Evolutionary conservation across 2,329 filamentous ascomycete genomes (phyloP).

Genomic region (Gremmenia infestans): DNA sequence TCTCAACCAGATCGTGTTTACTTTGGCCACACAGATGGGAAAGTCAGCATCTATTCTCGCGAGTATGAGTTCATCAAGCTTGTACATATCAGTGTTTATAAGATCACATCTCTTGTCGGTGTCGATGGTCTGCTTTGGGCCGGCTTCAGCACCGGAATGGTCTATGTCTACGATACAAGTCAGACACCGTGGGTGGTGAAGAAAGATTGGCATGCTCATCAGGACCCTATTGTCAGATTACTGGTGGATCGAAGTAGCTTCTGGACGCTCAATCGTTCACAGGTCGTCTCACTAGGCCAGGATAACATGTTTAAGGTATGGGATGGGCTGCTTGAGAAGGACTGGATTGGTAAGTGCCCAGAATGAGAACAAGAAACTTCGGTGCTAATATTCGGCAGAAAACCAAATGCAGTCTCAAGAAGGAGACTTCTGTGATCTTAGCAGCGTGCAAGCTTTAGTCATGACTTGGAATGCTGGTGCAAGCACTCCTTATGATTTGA

Average conservation of each 20-base stretch:
- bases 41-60: slow-evolving; percentile 82
- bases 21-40: slow-evolving; percentile 89
- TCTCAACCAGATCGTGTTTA: slow-evolving; percentile 75
- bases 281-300: slow-evolving; percentile 80
- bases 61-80: slow-evolving; percentile 75
- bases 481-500: slow-evolving; percentile 79
- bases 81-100: slow-evolving; percentile 86
- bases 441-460: slow-evolving; percentile 72
- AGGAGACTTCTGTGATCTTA: slow-evolving; percentile 77
- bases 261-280: slow-evolving; percentile 77
- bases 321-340: slow-evolving; percentile 90
- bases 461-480: slow-evolving; percentile 98
- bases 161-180: slow-evolving; percentile 85
- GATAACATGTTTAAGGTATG: slow-evolving; percentile 82
- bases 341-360: slow-evolving; percentile 66
- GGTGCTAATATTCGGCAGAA: slow-evolving; percentile 44
- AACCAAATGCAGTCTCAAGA: slow-evolving; percentile 80
- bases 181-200: slow-evolving; percentile 80
- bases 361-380: neutral
- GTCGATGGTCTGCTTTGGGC: slow-evolving; percentile 85
- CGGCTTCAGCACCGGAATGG: slow-evolving; percentile 88
- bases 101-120: slow-evolving; percentile 82
- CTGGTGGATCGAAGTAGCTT: slow-evolving; percentile 74
- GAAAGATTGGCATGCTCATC: slow-evolving; percentile 94
- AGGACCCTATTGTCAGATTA: slow-evolving; percentile 74